A percentile compares a stretch with the other conserved stretches of the same genome.
These are phyloP conservation scores for Scorias spongiosa DNA, from an alignment of 2,329 filamentous ascomycete species.

Conservation along the genomic window DNA sequence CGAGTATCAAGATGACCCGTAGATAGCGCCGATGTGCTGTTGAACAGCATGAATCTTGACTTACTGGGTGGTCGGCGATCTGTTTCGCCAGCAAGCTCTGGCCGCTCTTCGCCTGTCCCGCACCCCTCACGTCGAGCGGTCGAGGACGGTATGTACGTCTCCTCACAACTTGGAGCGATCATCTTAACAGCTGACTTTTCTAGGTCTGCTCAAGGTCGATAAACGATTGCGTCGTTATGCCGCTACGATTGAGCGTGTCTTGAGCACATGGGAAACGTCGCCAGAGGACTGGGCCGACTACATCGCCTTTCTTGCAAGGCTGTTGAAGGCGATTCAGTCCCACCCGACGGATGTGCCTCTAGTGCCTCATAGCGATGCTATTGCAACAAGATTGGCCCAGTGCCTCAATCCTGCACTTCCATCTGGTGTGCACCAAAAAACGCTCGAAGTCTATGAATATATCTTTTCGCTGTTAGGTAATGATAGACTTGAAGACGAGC, in stretches of 20 bases:
- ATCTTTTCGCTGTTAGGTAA: conserved; percentile 74
- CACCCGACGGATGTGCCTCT: conserved; percentile 56
- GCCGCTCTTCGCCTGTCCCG: conserved; percentile 58
- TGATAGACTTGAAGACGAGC: conserved; percentile 53
- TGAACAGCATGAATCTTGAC: conserved; percentile 2
- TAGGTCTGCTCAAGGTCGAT: conserved; percentile 47
- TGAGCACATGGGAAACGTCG: conserved; percentile 80
- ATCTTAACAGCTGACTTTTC: background rate
- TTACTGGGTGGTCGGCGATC: conserved; percentile 35
- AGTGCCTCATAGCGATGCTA: conserved; percentile 66
- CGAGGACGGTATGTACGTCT: conserved; percentile 51
- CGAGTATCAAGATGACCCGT: no score
- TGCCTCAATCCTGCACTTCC: conserved; percentile 86
- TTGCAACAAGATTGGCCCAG: conserved; percentile 86
- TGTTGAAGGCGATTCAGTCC: conserved; percentile 85
- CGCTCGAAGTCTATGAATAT: conserved; percentile 82
- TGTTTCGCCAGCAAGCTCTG: conserved; percentile 68
- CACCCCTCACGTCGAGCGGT: conserved; percentile 65
- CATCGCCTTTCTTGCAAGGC: conserved; percentile 83
- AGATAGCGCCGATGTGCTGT: no score
- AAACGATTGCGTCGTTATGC: conserved; percentile 77
- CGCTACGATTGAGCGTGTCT: conserved; percentile 67
- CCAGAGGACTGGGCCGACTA: conserved; percentile 99
- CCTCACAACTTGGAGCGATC: background rate
- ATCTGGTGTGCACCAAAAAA: conserved; percentile 94